Evolutionary conservation across 805 yeast species (phyloP), one percentile per base, ranked within the genome.

Genomic region (Kluyveromyces siamensis): DNA sequence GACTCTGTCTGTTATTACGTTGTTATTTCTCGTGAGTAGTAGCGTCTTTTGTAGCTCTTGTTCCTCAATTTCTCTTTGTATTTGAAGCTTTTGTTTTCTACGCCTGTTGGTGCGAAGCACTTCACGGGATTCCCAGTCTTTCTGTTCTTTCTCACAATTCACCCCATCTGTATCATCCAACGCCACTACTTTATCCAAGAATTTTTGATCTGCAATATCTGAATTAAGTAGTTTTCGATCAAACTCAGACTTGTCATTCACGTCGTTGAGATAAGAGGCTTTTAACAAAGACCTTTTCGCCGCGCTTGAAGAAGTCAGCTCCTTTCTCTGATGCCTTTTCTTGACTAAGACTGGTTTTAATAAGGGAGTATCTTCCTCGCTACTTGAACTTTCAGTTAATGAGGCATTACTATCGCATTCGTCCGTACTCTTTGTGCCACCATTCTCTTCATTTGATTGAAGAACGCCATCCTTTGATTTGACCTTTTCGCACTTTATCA

Each of bases 291-390:
- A n/a, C 14, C 39, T 27, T 10, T 35, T 43, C 16, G 16, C 17
- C 21, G 17, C 17, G 2, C n/a, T 37, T 9, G 18, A 19, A 10
- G 40, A 37, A 9, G 40, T 6, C 10, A 10, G 17, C 3, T 37
- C 25, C 25, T n/a, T 4, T 11, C 14, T 37, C 13, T 37, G 17
- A 37, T 6, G 18, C 7, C 40, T 10, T 37, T 48, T 54, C 41
- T 52, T 56, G 14, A 62, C 43, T 27, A 60, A 57, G 6, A 58
- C 52, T n/a, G 69, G 67, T 44, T 59, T 58, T 40, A 58, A 60
- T 7, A 62, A 48, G 13, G 41, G 44, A 8, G 56, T 46, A 4
- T 58, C 62, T 4, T 55, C 59, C 13, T 54, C 57, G 21, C 54
- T 50, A 18, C 52, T 50, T 18, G 52, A 47, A 27, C 48, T 50